Conservation (phyloP, 2,329 filamentous ascomycete species). For the Calonectria pseudoreteaudii region DNA sequence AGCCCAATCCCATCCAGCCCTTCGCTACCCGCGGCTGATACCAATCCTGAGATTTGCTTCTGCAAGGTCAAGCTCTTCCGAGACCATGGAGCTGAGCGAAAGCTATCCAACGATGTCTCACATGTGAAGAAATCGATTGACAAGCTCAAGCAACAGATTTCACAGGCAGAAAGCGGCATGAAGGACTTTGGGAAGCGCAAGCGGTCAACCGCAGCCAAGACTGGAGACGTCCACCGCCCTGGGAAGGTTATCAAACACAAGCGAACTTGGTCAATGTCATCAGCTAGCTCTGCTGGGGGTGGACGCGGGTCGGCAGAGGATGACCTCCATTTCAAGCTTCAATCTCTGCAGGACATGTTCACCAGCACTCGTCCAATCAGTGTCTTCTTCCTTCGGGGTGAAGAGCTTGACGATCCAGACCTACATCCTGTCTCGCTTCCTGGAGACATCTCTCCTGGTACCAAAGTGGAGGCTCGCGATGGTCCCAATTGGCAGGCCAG, state of each 20-base stretch:
- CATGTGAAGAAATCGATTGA: slow-evolving; percentile 98
- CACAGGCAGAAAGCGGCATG: slow-evolving; percentile 77
- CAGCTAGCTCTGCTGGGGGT: slow-evolving; percentile 70
- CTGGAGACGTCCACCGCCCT: slow-evolving; percentile 67
- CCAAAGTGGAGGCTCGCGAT: slow-evolving; percentile 62
- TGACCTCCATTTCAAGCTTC: slow-evolving; percentile 82
- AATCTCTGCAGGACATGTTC: slow-evolving; percentile 88
- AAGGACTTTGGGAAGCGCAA: slow-evolving; percentile 77
- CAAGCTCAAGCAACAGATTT: slow-evolving; percentile 93
- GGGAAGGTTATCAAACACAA: slow-evolving; percentile 93
- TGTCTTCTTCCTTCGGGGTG: slow-evolving; percentile 80
- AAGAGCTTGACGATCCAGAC: slow-evolving; percentile 84
- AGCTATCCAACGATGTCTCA: slow-evolving; percentile 92
- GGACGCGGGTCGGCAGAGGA: slow-evolving; percentile 72
- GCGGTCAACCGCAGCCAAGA: slow-evolving; percentile 62
- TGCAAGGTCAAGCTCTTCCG: slow-evolving; percentile 98
- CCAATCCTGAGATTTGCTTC: slow-evolving; percentile 81
- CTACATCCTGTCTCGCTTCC: slow-evolving; percentile 79
- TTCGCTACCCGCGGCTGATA: slow-evolving; percentile 58
- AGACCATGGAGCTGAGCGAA: slow-evolving; percentile 94
- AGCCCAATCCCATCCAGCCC: slow-evolving; percentile 70
- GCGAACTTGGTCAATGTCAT: slow-evolving; percentile 95
- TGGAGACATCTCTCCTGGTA: slow-evolving; percentile 73
- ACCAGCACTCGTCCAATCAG: slow-evolving; percentile 84
- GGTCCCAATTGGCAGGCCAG: slow-evolving; percentile 62